phyloP scores from a whole-genome alignment of 2,329 filamentous ascomycete genomes.

The Akanthomyces muscarius region DNA sequence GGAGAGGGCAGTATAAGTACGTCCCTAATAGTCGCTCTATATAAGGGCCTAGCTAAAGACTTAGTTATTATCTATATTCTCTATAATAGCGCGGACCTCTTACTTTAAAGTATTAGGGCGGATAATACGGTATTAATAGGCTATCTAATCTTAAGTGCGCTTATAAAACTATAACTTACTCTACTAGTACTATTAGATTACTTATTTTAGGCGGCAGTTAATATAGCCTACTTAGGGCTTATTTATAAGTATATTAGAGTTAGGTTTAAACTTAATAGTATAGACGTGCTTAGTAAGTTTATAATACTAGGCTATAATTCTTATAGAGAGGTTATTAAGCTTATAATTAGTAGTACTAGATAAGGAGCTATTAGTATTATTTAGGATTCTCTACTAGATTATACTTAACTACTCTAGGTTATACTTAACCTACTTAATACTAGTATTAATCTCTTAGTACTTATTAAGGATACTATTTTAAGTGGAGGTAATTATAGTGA shows the following conservation, averaged over 20 bases:
- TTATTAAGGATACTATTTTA: slow-evolving; percentile 64
- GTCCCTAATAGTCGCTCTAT: slow-evolving; percentile 73
- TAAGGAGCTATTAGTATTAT: slow-evolving; percentile 67
- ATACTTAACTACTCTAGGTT: slow-evolving; percentile 69
- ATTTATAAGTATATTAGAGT: slow-evolving; percentile 69
- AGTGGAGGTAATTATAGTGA: too few relatives aligned
- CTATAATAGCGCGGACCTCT: slow-evolving; percentile 74
- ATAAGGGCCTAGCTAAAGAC: slow-evolving; percentile 86
- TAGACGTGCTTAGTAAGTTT: slow-evolving; percentile 75
- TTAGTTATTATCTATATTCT: slow-evolving; percentile 67
- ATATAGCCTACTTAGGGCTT: slow-evolving; percentile 75
- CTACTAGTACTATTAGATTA: slow-evolving; percentile 77
- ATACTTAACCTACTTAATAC: slow-evolving; percentile 68
- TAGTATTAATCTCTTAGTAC: slow-evolving; percentile 73
- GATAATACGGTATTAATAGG: slow-evolving; percentile 86
- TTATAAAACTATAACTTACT: slow-evolving; percentile 77
- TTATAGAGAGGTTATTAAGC: slow-evolving; percentile 68
- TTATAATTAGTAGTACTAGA: slow-evolving; percentile 63
- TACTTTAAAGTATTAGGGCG: slow-evolving; percentile 72
- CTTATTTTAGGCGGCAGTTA: slow-evolving; percentile 72
- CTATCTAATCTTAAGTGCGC: slow-evolving; percentile 77
- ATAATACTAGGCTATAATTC: slow-evolving; percentile 81
- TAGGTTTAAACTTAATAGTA: slow-evolving; percentile 75
- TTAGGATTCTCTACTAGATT: slow-evolving; percentile 67
- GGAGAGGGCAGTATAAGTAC: slow-evolving; percentile 72